Evolutionary conservation across 2,329 filamentous ascomycete genomes (phyloP).

Genomic region (Fusarium denticulatum): DNA sequence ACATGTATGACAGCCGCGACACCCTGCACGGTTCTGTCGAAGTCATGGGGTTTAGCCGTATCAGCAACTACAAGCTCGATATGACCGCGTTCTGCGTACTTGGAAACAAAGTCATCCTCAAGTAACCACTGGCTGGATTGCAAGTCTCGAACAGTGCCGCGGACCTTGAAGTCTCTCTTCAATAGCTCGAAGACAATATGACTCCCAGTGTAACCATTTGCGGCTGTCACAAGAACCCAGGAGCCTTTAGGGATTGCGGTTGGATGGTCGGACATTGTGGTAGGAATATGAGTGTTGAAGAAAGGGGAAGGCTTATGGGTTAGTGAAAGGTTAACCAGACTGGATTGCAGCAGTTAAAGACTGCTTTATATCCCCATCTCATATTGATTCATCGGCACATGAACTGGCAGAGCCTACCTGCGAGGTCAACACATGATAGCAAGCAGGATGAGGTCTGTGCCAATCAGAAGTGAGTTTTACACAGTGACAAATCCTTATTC

Average conservation of each 20-base stretch:
- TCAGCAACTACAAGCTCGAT: slow-evolving; percentile 27
- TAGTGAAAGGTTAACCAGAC: fast-evolving
- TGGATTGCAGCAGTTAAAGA: neutral
- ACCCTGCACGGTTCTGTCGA: slow-evolving; percentile 21
- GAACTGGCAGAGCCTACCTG: too few relatives aligned
- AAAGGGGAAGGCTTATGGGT: fast-evolving
- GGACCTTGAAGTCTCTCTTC: slow-evolving; percentile 31
- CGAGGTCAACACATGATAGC: fast-evolving
- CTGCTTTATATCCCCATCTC: neutral
- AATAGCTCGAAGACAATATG: slow-evolving; percentile 28
- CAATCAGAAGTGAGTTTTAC: fast-evolving
- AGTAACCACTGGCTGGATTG: slow-evolving; percentile 23
- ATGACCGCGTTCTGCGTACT: neutral
- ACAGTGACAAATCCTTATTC: neutral
- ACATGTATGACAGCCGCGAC: slow-evolving; percentile 31
- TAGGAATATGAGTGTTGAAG: fast-evolving
- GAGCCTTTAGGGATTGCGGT: slow-evolving; percentile 24
- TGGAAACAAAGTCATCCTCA: neutral
- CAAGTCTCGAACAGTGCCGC: slow-evolving; percentile 24
- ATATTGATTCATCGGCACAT: too few relatives aligned
- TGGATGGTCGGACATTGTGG: neutral
- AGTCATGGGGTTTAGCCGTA: slow-evolving; percentile 13
- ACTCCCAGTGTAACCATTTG: slow-evolving; percentile 27
- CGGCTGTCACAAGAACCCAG: slow-evolving; percentile 28
- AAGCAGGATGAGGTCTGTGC: neutral